Conservation (phyloP, 73 alveolate species). For the Tetrahymena borealis region DNA sequence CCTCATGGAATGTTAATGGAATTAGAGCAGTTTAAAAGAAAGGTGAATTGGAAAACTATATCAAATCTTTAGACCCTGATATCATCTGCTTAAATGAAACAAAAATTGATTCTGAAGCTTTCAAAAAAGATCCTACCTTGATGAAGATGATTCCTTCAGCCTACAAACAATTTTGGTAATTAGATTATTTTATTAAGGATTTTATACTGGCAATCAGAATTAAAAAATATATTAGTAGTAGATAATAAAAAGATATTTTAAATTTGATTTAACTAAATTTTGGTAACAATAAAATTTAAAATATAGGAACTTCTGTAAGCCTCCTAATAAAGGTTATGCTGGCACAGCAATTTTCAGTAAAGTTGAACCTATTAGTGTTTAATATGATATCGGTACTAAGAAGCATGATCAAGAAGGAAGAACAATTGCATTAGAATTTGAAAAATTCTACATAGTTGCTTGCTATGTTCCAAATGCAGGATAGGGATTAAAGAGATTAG, state of each 20-base stretch:
- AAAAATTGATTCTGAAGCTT: slow-evolving; percentile 58
- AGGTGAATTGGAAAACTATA: slow-evolving; percentile 50
- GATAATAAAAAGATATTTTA: too few species aligned
- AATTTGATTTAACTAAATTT: too few species aligned
- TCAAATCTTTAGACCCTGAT: slow-evolving; percentile 51
- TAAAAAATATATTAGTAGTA: too few species aligned
- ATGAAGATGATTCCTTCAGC: background rate
- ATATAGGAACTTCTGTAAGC: slow-evolving; percentile 72
- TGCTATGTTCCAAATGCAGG: slow-evolving; percentile 94
- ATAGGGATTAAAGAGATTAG: slow-evolving; percentile 69
- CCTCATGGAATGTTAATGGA: slow-evolving; percentile 89
- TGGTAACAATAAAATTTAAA: slow-evolving; percentile 49
- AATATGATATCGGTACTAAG: slow-evolving; percentile 61
- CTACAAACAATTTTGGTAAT: background rate
- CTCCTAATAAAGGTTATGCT: slow-evolving; percentile 75
- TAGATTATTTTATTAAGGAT: too few species aligned
- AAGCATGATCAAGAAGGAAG: slow-evolving; percentile 93
- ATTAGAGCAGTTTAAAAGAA: slow-evolving; percentile 73
- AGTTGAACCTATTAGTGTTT: slow-evolving; percentile 69
- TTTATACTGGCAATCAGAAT: too few species aligned
- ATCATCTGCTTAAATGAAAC: slow-evolving; percentile 80
- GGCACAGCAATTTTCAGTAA: slow-evolving; percentile 89
- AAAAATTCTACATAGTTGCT: slow-evolving; percentile 78
- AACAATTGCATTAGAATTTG: slow-evolving; percentile 85
- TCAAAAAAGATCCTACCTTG: slow-evolving; percentile 13